phyloP scores from a whole-genome alignment of 805 yeast species.

The Henningerozyma blattae region DNA sequence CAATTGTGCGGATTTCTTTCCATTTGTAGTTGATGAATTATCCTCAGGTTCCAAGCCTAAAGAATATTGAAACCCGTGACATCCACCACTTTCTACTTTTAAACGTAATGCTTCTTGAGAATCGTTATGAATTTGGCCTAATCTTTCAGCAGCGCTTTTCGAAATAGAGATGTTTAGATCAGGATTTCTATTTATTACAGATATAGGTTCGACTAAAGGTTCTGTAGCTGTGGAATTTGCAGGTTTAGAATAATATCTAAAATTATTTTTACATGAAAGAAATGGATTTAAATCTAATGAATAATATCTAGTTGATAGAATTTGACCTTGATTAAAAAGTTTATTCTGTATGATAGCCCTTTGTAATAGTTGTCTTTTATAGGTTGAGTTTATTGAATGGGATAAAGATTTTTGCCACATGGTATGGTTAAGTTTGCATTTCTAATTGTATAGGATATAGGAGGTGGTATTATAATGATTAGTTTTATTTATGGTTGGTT shows the following conservation, averaged over 20 bases:
- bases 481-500: no score
- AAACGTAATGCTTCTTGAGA: conserved; percentile 44
- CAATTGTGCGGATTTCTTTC: not conserved
- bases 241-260: not conserved
- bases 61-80: conserved; percentile 93
- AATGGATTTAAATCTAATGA: no score
- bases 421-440: no score
- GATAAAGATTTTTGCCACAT: no score
- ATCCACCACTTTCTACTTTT: conserved; percentile 89
- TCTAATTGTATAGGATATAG: no score
- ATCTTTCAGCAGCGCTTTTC: conserved; percentile 18
- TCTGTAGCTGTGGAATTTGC: not conserved
- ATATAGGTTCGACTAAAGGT: conserved; percentile 10
- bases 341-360: no score
- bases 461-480: no score
- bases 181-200: conserved; percentile 12
- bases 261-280: no score
- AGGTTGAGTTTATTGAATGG: no score
- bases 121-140: conserved; percentile 15
- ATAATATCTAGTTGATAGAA: no score
- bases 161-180: conserved; percentile 14
- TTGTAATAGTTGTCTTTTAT: no score
- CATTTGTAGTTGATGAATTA: not conserved
- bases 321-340: no score
- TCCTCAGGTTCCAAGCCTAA: conserved; percentile 38